Conservation (phyloP, 192 early-diverging fungal species). For the Coemansia sp. region DNA sequence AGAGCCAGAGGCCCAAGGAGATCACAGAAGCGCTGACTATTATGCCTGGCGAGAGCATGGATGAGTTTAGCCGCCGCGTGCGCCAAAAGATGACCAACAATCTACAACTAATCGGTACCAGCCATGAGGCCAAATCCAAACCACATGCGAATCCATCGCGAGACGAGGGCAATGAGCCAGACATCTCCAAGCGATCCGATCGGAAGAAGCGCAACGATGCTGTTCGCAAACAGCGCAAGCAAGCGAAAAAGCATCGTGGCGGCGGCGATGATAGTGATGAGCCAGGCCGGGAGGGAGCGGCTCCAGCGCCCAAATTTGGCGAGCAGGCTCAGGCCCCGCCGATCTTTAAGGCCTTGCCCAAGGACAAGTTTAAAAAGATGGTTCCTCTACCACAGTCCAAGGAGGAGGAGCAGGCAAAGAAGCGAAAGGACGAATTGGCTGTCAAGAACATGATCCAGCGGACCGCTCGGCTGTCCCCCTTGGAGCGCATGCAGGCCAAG, state of each 20-base stretch:
- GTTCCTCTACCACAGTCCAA: slow-evolving; percentile 38
- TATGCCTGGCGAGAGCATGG: slow-evolving; percentile 38
- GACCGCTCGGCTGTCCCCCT: slow-evolving; percentile 38
- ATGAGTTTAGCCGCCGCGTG: slow-evolving; percentile 36
- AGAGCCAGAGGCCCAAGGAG: slow-evolving; percentile 5
- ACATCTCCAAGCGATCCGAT: slow-evolving; percentile 33
- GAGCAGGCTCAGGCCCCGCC: slow-evolving; percentile 51
- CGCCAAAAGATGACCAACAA: slow-evolving; percentile 42
- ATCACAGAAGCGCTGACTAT: slow-evolving; percentile 31
- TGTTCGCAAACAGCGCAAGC: slow-evolving; percentile 28
- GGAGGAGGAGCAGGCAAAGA: slow-evolving; percentile 24
- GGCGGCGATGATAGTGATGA: slow-evolving; percentile 11
- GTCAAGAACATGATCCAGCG: slow-evolving; percentile 49
- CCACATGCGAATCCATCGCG: slow-evolving; percentile 16
- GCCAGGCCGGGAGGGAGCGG: background rate
- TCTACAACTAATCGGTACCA: slow-evolving; percentile 26
- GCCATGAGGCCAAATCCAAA: background rate
- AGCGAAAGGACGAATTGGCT: slow-evolving; percentile 31
- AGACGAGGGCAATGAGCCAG: slow-evolving; percentile 23
- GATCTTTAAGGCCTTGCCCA: slow-evolving; percentile 43
- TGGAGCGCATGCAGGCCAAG: slow-evolving; percentile 49
- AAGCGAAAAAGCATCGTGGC: slow-evolving; percentile 25
- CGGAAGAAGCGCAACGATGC: slow-evolving; percentile 28
- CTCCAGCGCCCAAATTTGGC: slow-evolving; percentile 31
- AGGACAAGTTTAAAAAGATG: slow-evolving; percentile 44